Base-by-base conservation (phyloP, 495 filamentous ascomycete species). In the Daldinia childiae region DNA sequence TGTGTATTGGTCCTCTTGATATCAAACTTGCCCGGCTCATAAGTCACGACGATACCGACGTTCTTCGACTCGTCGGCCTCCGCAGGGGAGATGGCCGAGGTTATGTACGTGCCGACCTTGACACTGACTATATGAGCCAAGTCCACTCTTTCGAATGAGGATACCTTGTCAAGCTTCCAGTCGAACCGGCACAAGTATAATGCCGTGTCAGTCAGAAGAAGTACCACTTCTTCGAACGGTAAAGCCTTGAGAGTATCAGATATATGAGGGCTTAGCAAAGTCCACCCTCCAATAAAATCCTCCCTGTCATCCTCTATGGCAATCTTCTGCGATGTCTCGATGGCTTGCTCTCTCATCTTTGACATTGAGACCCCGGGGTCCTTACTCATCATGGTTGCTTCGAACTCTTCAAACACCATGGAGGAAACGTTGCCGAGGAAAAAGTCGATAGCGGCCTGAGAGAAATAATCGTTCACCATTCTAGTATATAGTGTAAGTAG, bases 391-490 rank as follows among this genome's bases (percentile, higher is more conserved):
- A 99, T 90, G 70, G 91, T 90, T 3, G 90, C 87, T 76, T 97
- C 92, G 72, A 98, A 99, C 59, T 99, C 95, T 55, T 91, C 89
- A 70, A 98, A 98, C 6, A 97, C 91, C 15, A 87, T 83, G 1
- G 87, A 87, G 0, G 91, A 91, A 17, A 95, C 93, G 67, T 94
- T 94, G 26, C 95, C 95, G 0, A 98, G 86, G n/a, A 97, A 85
- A 73, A 92, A 98, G 79, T 99, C 95, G 70, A 98, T 97, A 48
- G 91, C 91, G 0, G 93, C 91, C 77, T 99, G 95, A 9, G 93
- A 92, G 78, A 98, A 98, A 78, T 94, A 97, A 79, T 99, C 95
- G 73, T 94, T 94, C 71, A 99, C 92, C 73, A 97, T 93, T 71
- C 97, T 97, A 77, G 86, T 84, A 71, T 83, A 86, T 73, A 85